These are phyloP conservation scores for Pleurostoma richardsiae DNA, from an alignment of 2,329 filamentous ascomycete species.

Conservation along the genomic window DNA sequence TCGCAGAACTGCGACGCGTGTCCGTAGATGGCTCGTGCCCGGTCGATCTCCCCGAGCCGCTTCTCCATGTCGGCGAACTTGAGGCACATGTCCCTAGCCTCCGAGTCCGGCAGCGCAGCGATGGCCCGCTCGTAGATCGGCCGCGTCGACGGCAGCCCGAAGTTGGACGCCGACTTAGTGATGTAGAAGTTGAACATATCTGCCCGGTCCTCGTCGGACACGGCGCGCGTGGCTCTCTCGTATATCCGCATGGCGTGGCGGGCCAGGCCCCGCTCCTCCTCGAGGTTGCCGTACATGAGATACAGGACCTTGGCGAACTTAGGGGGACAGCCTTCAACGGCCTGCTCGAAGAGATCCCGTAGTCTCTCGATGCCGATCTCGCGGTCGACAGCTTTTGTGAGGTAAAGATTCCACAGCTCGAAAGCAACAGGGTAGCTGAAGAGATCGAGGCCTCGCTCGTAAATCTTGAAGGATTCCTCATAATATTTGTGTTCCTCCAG, in stretches of 20 bases:
- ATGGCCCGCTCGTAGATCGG: conserved; percentile 97
- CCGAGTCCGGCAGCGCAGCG: conserved; percentile 82
- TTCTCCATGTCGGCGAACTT: conserved; percentile 77
- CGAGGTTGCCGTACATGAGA: conserved; percentile 95
- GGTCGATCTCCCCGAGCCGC: conserved; percentile 64
- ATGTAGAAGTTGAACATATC: conserved; percentile 99
- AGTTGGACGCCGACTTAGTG: conserved; percentile 96
- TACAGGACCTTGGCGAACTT: conserved; percentile 96
- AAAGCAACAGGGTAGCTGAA: conserved; percentile 98
- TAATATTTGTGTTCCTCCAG: conserved; percentile 93
- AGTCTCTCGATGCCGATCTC: conserved; percentile 93
- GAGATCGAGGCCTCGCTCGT: conserved; percentile 92
- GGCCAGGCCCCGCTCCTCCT: conserved; percentile 91
- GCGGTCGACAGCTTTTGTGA: conserved; percentile 94
- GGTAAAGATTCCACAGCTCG: conserved; percentile 96
- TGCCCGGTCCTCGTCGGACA: conserved; percentile 87
- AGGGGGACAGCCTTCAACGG: conserved; percentile 87
- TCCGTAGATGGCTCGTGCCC: conserved; percentile 90
- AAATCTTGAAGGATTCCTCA: conserved; percentile 97
- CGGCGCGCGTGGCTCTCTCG: conserved; percentile 90
- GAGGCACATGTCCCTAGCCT: conserved; percentile 96
- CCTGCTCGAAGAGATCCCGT: conserved; percentile 94
- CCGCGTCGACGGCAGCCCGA: conserved; percentile 88
- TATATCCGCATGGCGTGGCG: conserved; percentile 99
- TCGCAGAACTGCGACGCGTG: conserved; percentile 98